Conservation (phyloP, 345 rosid species). For the Orychophragmus violaceus region DNA sequence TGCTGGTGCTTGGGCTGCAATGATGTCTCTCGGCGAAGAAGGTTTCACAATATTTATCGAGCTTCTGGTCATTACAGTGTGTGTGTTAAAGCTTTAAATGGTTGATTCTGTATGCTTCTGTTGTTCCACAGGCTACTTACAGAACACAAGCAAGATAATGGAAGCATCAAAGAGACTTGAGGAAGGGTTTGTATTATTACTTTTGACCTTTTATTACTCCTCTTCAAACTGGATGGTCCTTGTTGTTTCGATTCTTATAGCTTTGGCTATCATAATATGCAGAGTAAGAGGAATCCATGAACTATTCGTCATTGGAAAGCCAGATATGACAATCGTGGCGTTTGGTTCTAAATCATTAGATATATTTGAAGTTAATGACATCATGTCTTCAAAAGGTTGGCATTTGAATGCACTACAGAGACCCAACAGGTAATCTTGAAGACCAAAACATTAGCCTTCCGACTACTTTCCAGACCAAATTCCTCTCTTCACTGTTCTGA, state of each 20-base stretch:
- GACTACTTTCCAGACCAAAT: background rate
- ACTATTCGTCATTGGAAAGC: slow-evolving; percentile 71
- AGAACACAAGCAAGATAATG: slow-evolving; percentile 69
- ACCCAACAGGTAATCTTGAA: slow-evolving; percentile 58
- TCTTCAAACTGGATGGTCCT: background rate
- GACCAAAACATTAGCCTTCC: background rate
- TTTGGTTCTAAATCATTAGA: slow-evolving; percentile 65
- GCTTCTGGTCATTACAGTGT: background rate
- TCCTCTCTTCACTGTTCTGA: slow-evolving; percentile 1
- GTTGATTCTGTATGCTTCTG: slow-evolving; percentile 8
- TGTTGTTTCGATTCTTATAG: background rate
- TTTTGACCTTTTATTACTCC: background rate
- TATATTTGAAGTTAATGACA: slow-evolving; percentile 89
- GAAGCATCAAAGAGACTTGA: slow-evolving; percentile 67
- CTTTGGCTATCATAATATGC: slow-evolving; percentile 16
- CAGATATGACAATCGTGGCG: slow-evolving; percentile 87
- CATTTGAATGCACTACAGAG: slow-evolving; percentile 89
- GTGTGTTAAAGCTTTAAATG: background rate
- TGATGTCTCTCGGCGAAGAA: slow-evolving; percentile 79
- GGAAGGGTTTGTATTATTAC: slow-evolving; percentile 45
- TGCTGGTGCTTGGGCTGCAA: slow-evolving; percentile 97
- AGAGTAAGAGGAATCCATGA: slow-evolving; percentile 69
- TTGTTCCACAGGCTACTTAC: slow-evolving; percentile 55
- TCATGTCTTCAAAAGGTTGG: slow-evolving; percentile 88
- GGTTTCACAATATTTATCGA: slow-evolving; percentile 34